These are phyloP conservation scores for Stagonosporopsis cucurbitacearum DNA, from an alignment of 2,329 filamentous ascomycete species.

Conservation along the genomic window DNA sequence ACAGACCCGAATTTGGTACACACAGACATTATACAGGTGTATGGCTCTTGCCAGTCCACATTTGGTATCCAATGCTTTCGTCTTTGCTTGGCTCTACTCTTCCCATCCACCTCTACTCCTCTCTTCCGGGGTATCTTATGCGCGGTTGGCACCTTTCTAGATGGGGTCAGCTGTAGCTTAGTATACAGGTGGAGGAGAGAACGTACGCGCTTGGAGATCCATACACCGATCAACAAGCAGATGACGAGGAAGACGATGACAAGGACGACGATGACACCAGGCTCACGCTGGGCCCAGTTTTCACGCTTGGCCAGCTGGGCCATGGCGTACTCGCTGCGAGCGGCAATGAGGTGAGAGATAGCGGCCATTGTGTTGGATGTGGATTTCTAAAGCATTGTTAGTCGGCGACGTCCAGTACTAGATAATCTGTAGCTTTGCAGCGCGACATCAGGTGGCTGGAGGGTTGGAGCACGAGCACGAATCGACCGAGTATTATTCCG, in stretches of 20 bases:
- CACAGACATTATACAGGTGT: slow-evolving; percentile 40
- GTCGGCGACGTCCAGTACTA: slow-evolving; percentile 19
- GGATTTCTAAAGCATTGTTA: slow-evolving; percentile 28
- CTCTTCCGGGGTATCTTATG: slow-evolving; percentile 19
- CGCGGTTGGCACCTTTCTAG: slow-evolving; percentile 8
- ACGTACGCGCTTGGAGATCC: slow-evolving; percentile 55
- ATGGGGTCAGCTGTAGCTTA: not conserved
- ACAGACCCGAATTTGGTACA: slow-evolving; percentile 23
- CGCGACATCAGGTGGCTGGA: slow-evolving; percentile 3
- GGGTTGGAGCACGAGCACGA: slow-evolving; percentile 9
- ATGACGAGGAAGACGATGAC: slow-evolving; percentile 64
- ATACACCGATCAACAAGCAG: slow-evolving; percentile 58
- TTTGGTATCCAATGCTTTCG: slow-evolving; percentile 19
- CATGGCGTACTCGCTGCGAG: slow-evolving; percentile 46
- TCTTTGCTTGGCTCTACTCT: slow-evolving; percentile 18
- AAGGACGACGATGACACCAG: slow-evolving; percentile 69
- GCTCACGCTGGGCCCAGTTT: slow-evolving; percentile 64
- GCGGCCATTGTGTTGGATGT: slow-evolving; percentile 45
- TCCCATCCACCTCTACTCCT: slow-evolving; percentile 16
- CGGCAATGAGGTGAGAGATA: slow-evolving; percentile 46
- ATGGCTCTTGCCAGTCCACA: slow-evolving; percentile 19
- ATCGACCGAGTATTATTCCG: slow-evolving; percentile 14
- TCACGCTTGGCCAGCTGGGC: slow-evolving; percentile 58
- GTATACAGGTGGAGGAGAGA: not conserved
- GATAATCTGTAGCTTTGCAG: not conserved